phyloP scores from a whole-genome alignment of 2,329 filamentous ascomycete genomes.

The Metarhizium brunneum region DNA sequence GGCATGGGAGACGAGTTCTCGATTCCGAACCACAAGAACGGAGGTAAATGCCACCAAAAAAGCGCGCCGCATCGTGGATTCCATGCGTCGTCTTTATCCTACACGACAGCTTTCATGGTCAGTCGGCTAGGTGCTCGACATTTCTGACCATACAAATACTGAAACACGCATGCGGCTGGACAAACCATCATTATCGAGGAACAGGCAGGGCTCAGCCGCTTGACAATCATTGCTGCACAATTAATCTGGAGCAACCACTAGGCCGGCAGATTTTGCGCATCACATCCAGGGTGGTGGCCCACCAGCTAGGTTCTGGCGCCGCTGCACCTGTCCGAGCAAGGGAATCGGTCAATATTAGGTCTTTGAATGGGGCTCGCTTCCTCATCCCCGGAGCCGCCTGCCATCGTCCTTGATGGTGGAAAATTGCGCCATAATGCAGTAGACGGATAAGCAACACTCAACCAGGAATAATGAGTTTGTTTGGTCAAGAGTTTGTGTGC shows the following conservation, averaged over 20 bases:
- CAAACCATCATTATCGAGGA: neutral
- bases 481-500: neutral
- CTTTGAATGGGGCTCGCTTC: neutral
- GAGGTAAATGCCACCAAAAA: neutral
- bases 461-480: neutral
- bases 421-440: neutral
- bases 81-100: neutral
- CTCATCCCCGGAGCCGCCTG: neutral
- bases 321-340: neutral
- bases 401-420: neutral
- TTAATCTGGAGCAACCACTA: neutral
- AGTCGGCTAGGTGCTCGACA: neutral
- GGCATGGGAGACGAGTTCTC: neutral
- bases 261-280: neutral
- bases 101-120: neutral
- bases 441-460: neutral
- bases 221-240: neutral
- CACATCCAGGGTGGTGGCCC: neutral
- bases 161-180: neutral
- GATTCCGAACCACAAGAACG: neutral
- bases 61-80: neutral
- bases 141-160: neutral
- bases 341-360: constrained; percentile 1
- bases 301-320: neutral
- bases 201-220: neutral